Evolutionary conservation across 192 early-diverging fungal species (phyloP).

Genomic region (Kickxella alabastrina): DNA sequence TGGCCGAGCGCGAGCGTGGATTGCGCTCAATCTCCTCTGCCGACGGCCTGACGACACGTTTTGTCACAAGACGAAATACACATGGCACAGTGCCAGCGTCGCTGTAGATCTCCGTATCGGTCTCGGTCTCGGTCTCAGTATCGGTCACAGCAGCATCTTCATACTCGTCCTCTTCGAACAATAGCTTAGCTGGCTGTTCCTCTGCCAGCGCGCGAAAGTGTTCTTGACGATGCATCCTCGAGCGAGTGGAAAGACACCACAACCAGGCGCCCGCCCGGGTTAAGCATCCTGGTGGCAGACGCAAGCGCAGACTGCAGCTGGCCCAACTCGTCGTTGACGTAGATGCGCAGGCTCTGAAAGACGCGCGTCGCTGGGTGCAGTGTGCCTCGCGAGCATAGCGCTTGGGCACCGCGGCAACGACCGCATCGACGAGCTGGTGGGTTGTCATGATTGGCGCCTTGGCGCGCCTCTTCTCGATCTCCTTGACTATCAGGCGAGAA

Average conservation of each 20-base stretch:
- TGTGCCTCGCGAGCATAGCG: conserved; percentile 29
- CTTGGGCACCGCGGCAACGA: conserved; percentile 53
- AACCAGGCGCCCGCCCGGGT: conserved; percentile 54
- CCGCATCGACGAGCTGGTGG: conserved; percentile 50
- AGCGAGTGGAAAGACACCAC: conserved; percentile 72
- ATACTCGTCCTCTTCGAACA: too few relatives aligned
- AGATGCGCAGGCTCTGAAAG: conserved; percentile 63
- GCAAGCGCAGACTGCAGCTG: conserved; percentile 56
- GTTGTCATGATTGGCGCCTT: conserved; percentile 56
- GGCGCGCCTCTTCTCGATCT: conserved; percentile 56
- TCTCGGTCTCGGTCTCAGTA: neutral
- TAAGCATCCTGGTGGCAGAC: conserved; percentile 52
- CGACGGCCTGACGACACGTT: conserved; percentile 46
- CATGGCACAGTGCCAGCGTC: neutral
- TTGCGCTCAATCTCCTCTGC: conserved; percentile 55
- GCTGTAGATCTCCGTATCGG: neutral
- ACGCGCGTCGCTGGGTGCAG: conserved; percentile 55
- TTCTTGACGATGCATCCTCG: conserved; percentile 70
- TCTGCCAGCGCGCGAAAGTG: conserved; percentile 33
- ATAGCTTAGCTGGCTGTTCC: neutral
- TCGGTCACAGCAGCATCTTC: too few relatives aligned
- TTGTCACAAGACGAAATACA: conserved; percentile 21
- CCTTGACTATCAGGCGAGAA: conserved; percentile 57
- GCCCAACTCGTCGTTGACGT: conserved; percentile 68
- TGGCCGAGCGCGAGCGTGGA: conserved; percentile 57